A percentile compares a stretch with the other conserved stretches of the same genome.
These are phyloP conservation scores for Sisymbrium altissimum DNA, from an alignment of 345 rosid genomes.

Conservation along the genomic window DNA sequence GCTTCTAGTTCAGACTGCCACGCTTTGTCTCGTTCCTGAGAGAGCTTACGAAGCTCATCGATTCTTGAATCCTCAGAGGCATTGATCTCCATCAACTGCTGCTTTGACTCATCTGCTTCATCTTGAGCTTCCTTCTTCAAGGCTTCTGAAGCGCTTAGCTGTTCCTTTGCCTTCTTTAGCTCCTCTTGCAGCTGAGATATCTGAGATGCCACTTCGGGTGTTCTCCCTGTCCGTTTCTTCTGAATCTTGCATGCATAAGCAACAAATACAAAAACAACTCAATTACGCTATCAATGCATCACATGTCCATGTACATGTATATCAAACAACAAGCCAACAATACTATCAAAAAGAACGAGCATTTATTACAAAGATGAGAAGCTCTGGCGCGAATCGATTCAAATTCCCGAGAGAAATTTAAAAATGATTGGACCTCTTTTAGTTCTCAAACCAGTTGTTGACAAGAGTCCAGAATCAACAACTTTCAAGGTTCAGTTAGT, in stretches of 20 bases:
- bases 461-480: not conserved
- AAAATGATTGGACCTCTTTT: no score
- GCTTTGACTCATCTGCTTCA: constrained; percentile 76
- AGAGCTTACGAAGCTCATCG: constrained; percentile 75
- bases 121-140: constrained; percentile 63
- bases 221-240: constrained; percentile 57
- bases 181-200: constrained; percentile 76
- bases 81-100: constrained; percentile 69
- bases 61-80: constrained; percentile 75
- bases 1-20: constrained; percentile 99
- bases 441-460: not conserved
- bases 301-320: not conserved
- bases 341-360: not conserved
- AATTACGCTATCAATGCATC: not conserved
- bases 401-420: no score
- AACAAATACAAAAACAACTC: constrained; percentile 1
- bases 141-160: constrained; percentile 66
- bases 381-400: no score
- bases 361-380: not conserved
- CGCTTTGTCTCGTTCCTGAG: constrained; percentile 83
- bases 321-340: not conserved
- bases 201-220: constrained; percentile 65
- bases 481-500: not conserved
- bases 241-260: constrained; percentile 32
- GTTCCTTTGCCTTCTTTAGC: constrained; percentile 72